phyloP scores from a whole-genome alignment of 2,329 filamentous ascomycete genomes.

The Alternaria postmessia region DNA sequence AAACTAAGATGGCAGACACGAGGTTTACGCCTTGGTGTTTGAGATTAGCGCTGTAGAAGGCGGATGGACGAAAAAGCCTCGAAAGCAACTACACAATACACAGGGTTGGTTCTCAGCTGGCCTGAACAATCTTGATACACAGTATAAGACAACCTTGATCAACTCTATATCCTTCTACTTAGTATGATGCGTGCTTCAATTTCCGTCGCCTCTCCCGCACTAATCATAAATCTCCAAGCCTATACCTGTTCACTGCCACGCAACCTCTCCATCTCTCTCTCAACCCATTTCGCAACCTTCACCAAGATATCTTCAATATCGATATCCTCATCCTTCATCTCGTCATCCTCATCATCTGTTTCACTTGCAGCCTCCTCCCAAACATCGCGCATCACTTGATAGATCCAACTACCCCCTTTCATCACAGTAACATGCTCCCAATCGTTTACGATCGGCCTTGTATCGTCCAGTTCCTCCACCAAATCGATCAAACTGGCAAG shows the following conservation, averaged over 20 bases:
- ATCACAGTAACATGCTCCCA: conserved; percentile 12
- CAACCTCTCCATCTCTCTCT: conserved; percentile 5
- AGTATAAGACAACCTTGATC: background rate
- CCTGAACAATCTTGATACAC: background rate
- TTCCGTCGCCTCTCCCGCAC: background rate
- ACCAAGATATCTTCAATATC: background rate
- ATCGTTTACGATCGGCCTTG: conserved; percentile 3
- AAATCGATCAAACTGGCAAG: background rate
- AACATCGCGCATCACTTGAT: conserved; percentile 2
- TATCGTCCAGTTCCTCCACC: conserved; percentile 3
- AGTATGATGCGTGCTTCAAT: background rate
- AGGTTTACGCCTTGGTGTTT: background rate
- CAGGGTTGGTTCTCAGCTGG: background rate
- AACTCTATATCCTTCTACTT: background rate
- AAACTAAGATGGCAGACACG: background rate
- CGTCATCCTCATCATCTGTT: background rate
- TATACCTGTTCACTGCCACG: background rate
- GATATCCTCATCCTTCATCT: background rate
- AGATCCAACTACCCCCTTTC: conserved; percentile 12
- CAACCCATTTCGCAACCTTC: conserved; percentile 8
- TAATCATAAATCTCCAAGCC: background rate
- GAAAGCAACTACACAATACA: background rate
- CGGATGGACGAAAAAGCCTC: background rate
- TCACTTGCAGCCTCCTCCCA: background rate
- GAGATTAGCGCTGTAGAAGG: background rate